Percentiles rank a stretch among this genome's conserved stretches.
Evolutionary conservation across 2,329 filamentous ascomycete species (phyloP).

Genomic region (Botrytis fabae): DNA sequence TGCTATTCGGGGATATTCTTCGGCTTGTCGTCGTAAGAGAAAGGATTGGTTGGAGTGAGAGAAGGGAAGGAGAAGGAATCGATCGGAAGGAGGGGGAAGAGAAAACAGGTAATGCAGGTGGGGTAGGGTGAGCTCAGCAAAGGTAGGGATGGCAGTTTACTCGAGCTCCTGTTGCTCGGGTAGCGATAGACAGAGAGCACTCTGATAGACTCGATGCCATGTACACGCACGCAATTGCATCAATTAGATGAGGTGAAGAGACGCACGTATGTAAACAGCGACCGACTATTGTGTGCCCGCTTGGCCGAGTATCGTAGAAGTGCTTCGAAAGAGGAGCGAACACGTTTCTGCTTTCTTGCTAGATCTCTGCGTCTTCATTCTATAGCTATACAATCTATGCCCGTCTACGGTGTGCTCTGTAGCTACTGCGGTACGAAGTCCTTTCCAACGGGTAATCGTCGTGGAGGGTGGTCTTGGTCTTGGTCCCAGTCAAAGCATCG

Average conservation of each 20-base stretch:
- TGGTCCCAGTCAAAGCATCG: background rate
- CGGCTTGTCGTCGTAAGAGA: background rate
- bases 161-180: background rate
- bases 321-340: background rate
- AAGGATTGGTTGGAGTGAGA: background rate
- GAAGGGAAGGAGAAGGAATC: constrained; percentile 19
- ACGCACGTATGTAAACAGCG: background rate
- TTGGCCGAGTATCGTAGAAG: background rate
- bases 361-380: background rate
- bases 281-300: background rate
- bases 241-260: too few species aligned
- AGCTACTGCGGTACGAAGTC: too few species aligned
- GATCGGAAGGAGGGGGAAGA: constrained; percentile 10
- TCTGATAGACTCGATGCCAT: background rate
- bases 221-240: background rate
- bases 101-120: constrained; percentile 3
- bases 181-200: too few species aligned
- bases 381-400: background rate
- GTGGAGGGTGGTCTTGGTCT: background rate
- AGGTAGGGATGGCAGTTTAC: background rate
- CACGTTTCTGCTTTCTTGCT: background rate
- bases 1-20: background rate
- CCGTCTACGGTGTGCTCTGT: too few species aligned
- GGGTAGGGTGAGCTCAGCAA: background rate
- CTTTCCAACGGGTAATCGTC: background rate